Conservation (phyloP, 2,329 filamentous ascomycete species). For the Epicoccum sorghinum region DNA sequence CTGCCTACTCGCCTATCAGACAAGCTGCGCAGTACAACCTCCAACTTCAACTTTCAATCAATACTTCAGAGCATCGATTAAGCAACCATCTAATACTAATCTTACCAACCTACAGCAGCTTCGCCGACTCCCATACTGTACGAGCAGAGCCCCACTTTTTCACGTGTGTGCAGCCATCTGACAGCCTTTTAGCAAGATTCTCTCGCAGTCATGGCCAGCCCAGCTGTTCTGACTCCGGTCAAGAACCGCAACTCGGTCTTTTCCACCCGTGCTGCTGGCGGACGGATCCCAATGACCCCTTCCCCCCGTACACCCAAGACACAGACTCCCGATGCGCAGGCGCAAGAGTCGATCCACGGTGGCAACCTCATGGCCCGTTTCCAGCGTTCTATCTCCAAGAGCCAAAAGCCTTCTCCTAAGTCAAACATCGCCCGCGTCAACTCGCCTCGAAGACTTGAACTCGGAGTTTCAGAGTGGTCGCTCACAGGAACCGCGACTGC, state of each 20-base stretch:
- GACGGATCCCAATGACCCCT: constrained; percentile 91
- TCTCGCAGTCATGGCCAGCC: constrained; percentile 73
- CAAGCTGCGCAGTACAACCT: constrained; percentile 30
- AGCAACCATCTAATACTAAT: constrained; percentile 49
- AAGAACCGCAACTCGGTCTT: constrained; percentile 96
- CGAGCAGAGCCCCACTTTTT: constrained; percentile 14
- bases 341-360: constrained; percentile 72
- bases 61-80: constrained; percentile 49
- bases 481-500: constrained; percentile 77
- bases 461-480: constrained; percentile 91
- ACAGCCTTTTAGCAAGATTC: constrained; percentile 28
- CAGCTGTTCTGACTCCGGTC: constrained; percentile 83
- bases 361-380: constrained; percentile 81
- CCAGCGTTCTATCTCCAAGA: constrained; percentile 70
- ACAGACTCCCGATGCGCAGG: constrained; percentile 52
- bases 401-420: constrained; percentile 84
- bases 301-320: constrained; percentile 73
- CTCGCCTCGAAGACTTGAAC: constrained; percentile 85
- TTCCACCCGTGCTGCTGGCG: constrained; percentile 88
- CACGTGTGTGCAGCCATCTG: constrained; percentile 22
- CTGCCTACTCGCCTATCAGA: constrained; percentile 19
- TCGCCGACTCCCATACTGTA: constrained; percentile 37
- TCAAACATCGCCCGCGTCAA: constrained; percentile 85
- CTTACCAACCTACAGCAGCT: constrained; percentile 37
- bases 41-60: constrained; percentile 33